Percentiles rank a stretch among this genome's conserved stretches.
Conservation (phyloP, 1,284 basidiomycete species). For the Cystobasidium sp. region DNA sequence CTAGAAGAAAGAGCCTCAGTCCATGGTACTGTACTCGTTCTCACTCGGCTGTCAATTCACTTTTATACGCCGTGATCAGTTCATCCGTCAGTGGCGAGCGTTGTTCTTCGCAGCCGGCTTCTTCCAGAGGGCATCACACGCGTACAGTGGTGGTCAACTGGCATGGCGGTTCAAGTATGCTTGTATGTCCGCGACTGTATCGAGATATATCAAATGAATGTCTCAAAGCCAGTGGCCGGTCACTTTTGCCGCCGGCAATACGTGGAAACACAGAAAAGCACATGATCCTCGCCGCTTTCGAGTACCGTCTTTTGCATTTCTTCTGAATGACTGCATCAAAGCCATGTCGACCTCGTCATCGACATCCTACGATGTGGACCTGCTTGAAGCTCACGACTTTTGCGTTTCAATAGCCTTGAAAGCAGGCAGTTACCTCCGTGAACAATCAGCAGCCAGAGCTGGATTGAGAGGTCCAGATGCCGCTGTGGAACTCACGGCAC, state of each 20-base stretch:
- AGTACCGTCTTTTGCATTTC: not conserved
- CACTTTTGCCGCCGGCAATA: not conserved
- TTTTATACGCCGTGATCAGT: slow-evolving; percentile 1
- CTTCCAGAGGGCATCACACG: not conserved
- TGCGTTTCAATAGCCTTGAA: slow-evolving; percentile 46
- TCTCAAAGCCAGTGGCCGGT: no score
- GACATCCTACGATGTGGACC: slow-evolving; percentile 34
- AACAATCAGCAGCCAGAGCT: slow-evolving; percentile 48
- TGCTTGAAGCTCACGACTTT: slow-evolving; percentile 48
- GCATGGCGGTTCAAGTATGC: no score
- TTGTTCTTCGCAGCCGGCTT: not conserved
- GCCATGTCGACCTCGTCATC: not conserved
- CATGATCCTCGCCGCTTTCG: not conserved
- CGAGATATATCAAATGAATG: no score
- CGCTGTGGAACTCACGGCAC: slow-evolving; percentile 27
- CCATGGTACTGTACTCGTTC: not conserved
- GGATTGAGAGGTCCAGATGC: slow-evolving; percentile 38
- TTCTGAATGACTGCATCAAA: not conserved
- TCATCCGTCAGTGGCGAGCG: slow-evolving; percentile 20
- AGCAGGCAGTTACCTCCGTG: slow-evolving; percentile 51
- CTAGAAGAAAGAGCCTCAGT: not conserved
- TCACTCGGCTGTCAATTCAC: not conserved
- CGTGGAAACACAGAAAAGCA: not conserved
- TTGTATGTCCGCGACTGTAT: no score
- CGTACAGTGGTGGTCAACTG: not conserved